A percentile compares a stretch with the other conserved stretches of the same genome.
Evolutionary conservation across 768 basidiomycete species (phyloP).

Genomic region (Xerocomellus amylosporus): DNA sequence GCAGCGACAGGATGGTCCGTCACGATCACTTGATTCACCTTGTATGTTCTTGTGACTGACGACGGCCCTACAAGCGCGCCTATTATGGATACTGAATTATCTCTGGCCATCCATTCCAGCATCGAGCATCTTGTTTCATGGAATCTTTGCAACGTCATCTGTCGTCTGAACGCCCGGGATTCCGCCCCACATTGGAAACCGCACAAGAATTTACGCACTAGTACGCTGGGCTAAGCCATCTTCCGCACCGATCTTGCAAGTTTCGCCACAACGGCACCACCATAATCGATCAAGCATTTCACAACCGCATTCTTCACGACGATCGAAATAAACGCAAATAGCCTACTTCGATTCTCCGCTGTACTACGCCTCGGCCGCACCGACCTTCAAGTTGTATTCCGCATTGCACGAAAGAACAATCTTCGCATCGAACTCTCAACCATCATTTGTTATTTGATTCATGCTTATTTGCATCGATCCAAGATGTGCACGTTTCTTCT

Average conservation of each 20-base stretch:
- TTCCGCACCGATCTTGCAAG: constrained; percentile 32
- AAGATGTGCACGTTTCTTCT: constrained; percentile 26
- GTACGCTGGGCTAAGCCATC: constrained; percentile 22
- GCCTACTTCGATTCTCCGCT: constrained; percentile 19
- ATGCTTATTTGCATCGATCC: constrained; percentile 36
- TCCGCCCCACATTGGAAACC: constrained; percentile 23
- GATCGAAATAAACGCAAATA: constrained; percentile 26
- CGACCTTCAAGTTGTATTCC: constrained; percentile 21
- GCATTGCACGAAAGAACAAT: constrained; percentile 30
- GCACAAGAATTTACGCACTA: constrained; percentile 23
- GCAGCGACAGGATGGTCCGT: constrained; percentile 58
- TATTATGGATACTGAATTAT: constrained; percentile 55
- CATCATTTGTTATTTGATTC: constrained; percentile 31
- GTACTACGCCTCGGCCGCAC: constrained; percentile 16
- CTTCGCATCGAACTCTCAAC: constrained; percentile 34
- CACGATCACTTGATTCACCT: background rate
- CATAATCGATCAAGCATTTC: constrained; percentile 27
- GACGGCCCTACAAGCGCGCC: constrained; percentile 44
- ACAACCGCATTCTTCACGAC: constrained; percentile 22
- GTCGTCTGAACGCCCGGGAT: constrained; percentile 15
- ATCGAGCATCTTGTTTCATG: constrained; percentile 29
- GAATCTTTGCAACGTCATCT: constrained; percentile 26
- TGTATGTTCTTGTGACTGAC: constrained; percentile 15
- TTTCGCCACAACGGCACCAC: constrained; percentile 12
- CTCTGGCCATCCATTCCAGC: constrained; percentile 10